Base-by-base conservation (phyloP, 2,329 filamentous ascomycete genomes). In the Phialemonium atrogriseum region DNA sequence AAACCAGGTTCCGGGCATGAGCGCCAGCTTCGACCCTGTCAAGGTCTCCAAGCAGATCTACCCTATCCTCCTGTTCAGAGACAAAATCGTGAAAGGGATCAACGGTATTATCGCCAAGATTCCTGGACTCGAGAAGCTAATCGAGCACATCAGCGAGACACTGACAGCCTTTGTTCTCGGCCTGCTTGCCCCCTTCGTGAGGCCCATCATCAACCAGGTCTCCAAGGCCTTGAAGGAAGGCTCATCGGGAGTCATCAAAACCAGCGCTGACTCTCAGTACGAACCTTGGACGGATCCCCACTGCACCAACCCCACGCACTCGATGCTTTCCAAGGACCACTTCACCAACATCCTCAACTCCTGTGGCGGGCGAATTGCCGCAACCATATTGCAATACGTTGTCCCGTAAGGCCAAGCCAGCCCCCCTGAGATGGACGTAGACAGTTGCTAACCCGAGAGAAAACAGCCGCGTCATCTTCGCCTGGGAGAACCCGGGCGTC, bases 61-160 rank as follows among this genome's bases (percentile, higher is more conserved):
- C 49, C 91, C 91, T 1, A 94, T 98, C 38, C 71, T 98, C 0
- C 73, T 84, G 38, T 98, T 96, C 66, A 76, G 89, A 37, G 91
- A 98, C 64, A 91, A 82, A 49, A 87, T 98, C 33, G 88, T 95
- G 30, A 85, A 85, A 45, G 74, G 80, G 24, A 87, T 98, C 55
- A 86, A 78, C 49, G 73, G 77, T 23, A 81, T 87, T 32, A 86
- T 96, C 43, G 78, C 87, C 47, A 95, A 93, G 63, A 82, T 98
- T 23, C 91, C 91, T 0, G 89, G 89, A 1, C 68, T 98, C 4
- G 86, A 94, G 58, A 70, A 80, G 39, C 66, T 95, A n/a, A 77
- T 96, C 14, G 89, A 96, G 42, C 89, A 86, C 47, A 94, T 98
- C 47, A 85, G 83, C 34, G 91, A 98, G 61, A 89, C 84, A 2